Evolutionary conservation across 2,329 filamentous ascomycete species (phyloP).

Genomic region (Claviceps sp.): DNA sequence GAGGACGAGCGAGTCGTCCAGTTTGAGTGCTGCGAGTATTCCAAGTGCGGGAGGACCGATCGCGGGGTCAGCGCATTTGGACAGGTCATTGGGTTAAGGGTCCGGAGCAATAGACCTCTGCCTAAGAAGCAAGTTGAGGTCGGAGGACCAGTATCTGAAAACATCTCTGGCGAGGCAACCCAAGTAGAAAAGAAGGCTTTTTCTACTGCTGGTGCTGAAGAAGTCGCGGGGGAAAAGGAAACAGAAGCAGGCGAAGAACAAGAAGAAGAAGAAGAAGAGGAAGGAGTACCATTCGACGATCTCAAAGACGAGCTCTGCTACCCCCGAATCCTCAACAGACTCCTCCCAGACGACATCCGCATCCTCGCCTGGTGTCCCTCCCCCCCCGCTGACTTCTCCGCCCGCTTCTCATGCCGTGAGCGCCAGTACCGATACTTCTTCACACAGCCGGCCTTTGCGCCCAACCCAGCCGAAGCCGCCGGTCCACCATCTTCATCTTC

Average conservation of each 20-base stretch:
- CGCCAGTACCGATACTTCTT: conserved; percentile 95
- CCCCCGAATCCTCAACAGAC: conserved; percentile 66
- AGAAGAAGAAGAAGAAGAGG: conserved; percentile 8
- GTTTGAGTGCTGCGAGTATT: conserved; percentile 79
- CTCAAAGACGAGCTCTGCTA: conserved; percentile 76
- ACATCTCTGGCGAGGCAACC: conserved; percentile 13
- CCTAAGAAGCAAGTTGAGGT: conserved; percentile 16
- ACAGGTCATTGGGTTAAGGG: conserved; percentile 74
- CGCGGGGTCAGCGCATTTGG: conserved; percentile 91
- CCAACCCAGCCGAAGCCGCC: conserved; percentile 25
- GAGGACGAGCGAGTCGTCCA: conserved; percentile 49
- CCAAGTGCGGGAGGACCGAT: conserved; percentile 90
- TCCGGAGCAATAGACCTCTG: conserved; percentile 65
- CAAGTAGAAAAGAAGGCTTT: conserved; percentile 4
- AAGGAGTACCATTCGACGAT: conserved; percentile 39
- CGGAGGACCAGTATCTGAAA: conserved; percentile 13
- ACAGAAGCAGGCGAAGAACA: neutral
- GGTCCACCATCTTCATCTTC: conserved; percentile 6
- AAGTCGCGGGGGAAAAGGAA: neutral
- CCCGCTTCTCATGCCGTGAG: conserved; percentile 84
- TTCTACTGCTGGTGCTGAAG: conserved; percentile 2
- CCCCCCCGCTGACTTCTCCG: conserved; percentile 68
- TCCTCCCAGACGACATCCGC: conserved; percentile 80
- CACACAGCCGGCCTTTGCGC: conserved; percentile 78
- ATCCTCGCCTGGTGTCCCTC: conserved; percentile 86